These are phyloP conservation scores for Fusarium heterosporum DNA, from an alignment of 2,329 filamentous ascomycete genomes.

Conservation along the genomic window DNA sequence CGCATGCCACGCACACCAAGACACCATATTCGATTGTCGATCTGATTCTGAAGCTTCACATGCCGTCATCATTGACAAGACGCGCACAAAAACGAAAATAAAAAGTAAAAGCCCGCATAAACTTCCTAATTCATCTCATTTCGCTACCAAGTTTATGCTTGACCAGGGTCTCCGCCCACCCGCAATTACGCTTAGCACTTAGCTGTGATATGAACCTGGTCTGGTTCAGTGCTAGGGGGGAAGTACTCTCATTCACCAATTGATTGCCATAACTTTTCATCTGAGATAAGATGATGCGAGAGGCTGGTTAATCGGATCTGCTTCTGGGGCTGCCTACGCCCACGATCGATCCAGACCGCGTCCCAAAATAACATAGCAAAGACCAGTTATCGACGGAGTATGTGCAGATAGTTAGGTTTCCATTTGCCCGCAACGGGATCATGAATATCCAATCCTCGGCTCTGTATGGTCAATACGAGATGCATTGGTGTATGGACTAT, in stretches of 20 bases:
- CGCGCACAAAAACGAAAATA: neutral
- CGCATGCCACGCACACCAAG: constrained; percentile 9
- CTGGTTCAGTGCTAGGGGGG: neutral
- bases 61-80: constrained; percentile 30
- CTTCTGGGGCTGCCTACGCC: constrained; percentile 3
- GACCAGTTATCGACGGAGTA: neutral
- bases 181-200: constrained; percentile 35
- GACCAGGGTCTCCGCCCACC: constrained; percentile 25
- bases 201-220: constrained; percentile 20
- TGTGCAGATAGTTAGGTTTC: constrained; percentile 8
- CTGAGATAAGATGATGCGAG: constrained; percentile 10
- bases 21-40: constrained; percentile 7
- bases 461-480: constrained; percentile 6
- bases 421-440: neutral
- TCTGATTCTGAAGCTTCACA: constrained; percentile 13
- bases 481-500: constrained; percentile 18
- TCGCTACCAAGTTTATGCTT: constrained; percentile 34
- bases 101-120: constrained; percentile 28
- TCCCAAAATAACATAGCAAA: constrained; percentile 32
- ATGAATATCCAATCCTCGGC: neutral
- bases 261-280: neutral
- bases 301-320: constrained; percentile 28
- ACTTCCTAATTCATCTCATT: constrained; percentile 40
- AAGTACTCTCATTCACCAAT: neutral
- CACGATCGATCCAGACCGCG: constrained; percentile 31